Evolutionary conservation across 345 rosid genomes (phyloP), one percentile per base, ranked within the genome.

Genomic region (Toxicodendron radicans): DNA sequence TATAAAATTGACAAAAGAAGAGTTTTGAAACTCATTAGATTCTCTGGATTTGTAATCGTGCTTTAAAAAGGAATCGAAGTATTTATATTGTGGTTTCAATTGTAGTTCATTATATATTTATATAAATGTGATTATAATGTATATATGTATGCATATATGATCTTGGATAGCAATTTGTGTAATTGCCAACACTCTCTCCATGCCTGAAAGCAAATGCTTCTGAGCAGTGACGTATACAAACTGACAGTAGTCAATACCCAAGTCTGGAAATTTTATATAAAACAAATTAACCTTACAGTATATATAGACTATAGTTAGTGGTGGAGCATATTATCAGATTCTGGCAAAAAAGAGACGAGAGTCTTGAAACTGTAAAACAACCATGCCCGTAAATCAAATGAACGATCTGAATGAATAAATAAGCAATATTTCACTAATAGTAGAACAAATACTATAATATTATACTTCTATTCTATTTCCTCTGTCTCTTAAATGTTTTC

Each of bases 361-460:
- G 51, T 62, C 79, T 74, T 70, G 72, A 64, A 79, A 74, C 77
- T 67, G 41, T 51, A 56, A 76, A 63, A 52, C 33, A 35, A 70
- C 76, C 74, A 74, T 66, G 49, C 73, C 80, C n/a, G 5, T 32
- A 52, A 33, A 16, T 17, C 48, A 58, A 58, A 57, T 12, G 66
- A 45, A 14, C 52, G 56, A 77, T 35, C 21, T 45, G 24, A 75
- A 53, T 32, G 46, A 33, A 49, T 45, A 16, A 23, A 49, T 21
- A 6, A 35, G 10, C 63, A 20, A 17, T 52, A 53, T 9, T 3
- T 10, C 9, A 12, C 33, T 18, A 17, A 56, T 10, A 38, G 16
- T 62, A 0, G 10, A 45, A 23, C 73, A 14, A n/a, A 51, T 9
- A 53, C 12, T 63, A 6, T 41, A 10, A 10, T 38, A 17, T 58